Base-by-base conservation (phyloP, 495 filamentous ascomycete species). In the Apiosordaria backusii region DNA sequence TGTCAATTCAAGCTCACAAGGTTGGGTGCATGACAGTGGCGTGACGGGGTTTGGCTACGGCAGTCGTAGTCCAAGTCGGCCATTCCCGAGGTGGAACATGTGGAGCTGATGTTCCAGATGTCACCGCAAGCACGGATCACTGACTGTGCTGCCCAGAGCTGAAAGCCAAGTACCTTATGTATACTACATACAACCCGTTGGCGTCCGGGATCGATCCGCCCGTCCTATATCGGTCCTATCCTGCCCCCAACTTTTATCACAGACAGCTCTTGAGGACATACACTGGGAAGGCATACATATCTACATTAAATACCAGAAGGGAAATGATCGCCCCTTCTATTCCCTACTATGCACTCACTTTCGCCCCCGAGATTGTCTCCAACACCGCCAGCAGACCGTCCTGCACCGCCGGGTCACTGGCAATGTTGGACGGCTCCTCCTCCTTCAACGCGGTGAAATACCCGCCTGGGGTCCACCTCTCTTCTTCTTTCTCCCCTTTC, bases 321-420 rank as follows among this genome's bases (percentile, higher is more conserved):
- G 35, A 45, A 45, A 45, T 45, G 35, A 45, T 45, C 35, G 10
- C 16, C 35, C 35, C 35, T 45, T 0, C 35, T 45, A 45, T 45
- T 13, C 6, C 35, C n/a, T n/a, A n/a, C n/a, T 13, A 13, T 45
- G 3, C 35, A 13, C 35, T 45, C 35, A 45, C 35, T 45, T 45
- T 45, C 27, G 66, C 57, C 62, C 68, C 1, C 68, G 70, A 5
- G 63, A 73, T 65, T 22, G 63, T 55, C 21, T 60, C 68, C 50
- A 77, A 57, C 40, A 67, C 64, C 40, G 62, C 67, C 55, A 77
- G 53, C 54, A 75, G 26, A 60, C 40, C 57, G 18, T 71, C 66
- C 60, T 78, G 76, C 16, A 60, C 23, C 50, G 18, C 61, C 35
- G 65, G 70, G 22, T 76, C 72, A 9, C 65, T 68, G 1, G 71